Evolutionary conservation across 2,329 filamentous ascomycete species (phyloP).

Genomic region (Aaosphaeria pasadenensis): DNA sequence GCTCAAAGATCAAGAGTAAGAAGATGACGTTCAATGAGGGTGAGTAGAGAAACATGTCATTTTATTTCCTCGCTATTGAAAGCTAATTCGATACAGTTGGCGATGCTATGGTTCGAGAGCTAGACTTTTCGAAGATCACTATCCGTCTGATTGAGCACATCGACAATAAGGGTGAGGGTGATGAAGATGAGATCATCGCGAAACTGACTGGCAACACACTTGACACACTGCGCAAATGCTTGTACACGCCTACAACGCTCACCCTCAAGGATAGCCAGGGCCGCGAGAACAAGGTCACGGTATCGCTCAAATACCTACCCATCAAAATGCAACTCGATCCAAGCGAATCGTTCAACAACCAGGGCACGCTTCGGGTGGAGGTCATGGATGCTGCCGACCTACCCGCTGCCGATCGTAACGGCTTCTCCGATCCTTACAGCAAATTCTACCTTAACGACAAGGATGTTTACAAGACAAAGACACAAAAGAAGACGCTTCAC

Average conservation of each 20-base stretch:
- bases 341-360: conserved; percentile 97
- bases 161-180: conserved; percentile 67
- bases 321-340: conserved; percentile 92
- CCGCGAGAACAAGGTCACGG: conserved; percentile 72
- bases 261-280: conserved; percentile 77
- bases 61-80: conserved; percentile 19
- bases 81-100: conserved; percentile 52
- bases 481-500: conserved; percentile 93
- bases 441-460: conserved; percentile 88
- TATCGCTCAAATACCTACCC: conserved; percentile 92
- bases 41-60: conserved; percentile 13
- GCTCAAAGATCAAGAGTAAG: conserved; percentile 69
- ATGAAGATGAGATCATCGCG: conserved; percentile 72
- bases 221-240: conserved; percentile 80
- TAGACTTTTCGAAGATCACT: conserved; percentile 94
- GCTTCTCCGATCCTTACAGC: conserved; percentile 95
- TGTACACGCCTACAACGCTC: conserved; percentile 88
- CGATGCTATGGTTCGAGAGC: conserved; percentile 91
- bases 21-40: conserved; percentile 79
- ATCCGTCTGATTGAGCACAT: conserved; percentile 79
- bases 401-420: conserved; percentile 92
- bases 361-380: conserved; percentile 92
- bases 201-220: conserved; percentile 82
- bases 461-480: conserved; percentile 92
- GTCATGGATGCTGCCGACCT: conserved; percentile 81